A percentile compares a stretch with the other conserved stretches of the same genome.
phyloP scores from a whole-genome alignment of 2,329 filamentous ascomycete genomes.

The Delphinella strobiligena region DNA sequence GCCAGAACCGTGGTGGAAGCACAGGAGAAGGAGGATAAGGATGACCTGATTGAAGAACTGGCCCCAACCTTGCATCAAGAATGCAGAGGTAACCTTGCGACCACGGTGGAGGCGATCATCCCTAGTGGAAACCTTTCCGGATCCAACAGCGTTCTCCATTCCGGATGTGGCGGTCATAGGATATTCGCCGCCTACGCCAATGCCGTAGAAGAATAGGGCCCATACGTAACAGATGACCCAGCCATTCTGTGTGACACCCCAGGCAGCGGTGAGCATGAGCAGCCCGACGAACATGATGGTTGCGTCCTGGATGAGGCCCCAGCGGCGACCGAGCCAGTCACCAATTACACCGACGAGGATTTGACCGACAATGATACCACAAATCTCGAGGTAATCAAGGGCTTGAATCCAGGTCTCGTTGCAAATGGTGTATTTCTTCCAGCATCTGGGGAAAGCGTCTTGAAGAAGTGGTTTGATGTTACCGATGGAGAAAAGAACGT shows the following conservation, averaged over 20 bases:
- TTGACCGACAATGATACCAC: slow-evolving; percentile 91
- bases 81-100: slow-evolving; percentile 88
- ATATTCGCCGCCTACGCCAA: slow-evolving; percentile 71
- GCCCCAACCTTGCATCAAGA: slow-evolving; percentile 98
- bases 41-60: slow-evolving; percentile 89
- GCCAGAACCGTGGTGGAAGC: slow-evolving; percentile 73
- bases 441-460: slow-evolving; percentile 66
- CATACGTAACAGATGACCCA: slow-evolving; percentile 97
- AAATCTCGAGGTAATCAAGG: slow-evolving; percentile 83
- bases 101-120: slow-evolving; percentile 93
- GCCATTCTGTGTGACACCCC: slow-evolving; percentile 73
- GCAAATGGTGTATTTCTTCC: slow-evolving; percentile 53
- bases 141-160: slow-evolving; percentile 80
- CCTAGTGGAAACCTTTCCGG: slow-evolving; percentile 76
- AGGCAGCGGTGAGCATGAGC: slow-evolving; percentile 80
- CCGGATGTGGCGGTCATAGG: slow-evolving; percentile 93
- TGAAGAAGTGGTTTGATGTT: slow-evolving; percentile 77
- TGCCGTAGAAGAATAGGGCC: slow-evolving; percentile 84
- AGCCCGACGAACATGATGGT: slow-evolving; percentile 89
- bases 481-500: slow-evolving; percentile 93
- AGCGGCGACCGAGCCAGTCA: slow-evolving; percentile 79
- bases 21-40: slow-evolving; percentile 72
- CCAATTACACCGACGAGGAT: slow-evolving; percentile 71
- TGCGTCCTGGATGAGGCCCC: slow-evolving; percentile 92
- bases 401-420: slow-evolving; percentile 68